These are phyloP conservation scores for Mortierella alpina DNA, from an alignment of 192 early-diverging fungal species.

Conservation along the genomic window DNA sequence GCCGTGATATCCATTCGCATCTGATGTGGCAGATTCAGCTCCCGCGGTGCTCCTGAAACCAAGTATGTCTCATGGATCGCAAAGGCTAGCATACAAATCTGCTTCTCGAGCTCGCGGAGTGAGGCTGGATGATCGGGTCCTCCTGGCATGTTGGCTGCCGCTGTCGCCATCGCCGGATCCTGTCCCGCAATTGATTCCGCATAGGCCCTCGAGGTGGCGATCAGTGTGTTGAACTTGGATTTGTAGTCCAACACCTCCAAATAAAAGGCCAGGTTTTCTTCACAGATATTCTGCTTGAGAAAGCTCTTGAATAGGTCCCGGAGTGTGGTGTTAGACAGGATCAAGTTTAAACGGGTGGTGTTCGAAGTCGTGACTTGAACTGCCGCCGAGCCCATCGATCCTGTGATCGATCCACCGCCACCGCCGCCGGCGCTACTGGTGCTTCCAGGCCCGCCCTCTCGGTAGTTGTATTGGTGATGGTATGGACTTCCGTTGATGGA, in stretches of 20 bases:
- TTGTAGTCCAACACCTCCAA: constrained; percentile 69
- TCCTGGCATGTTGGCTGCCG: not conserved
- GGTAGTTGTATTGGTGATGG: not conserved
- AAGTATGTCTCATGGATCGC: constrained; percentile 63
- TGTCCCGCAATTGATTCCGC: constrained; percentile 14
- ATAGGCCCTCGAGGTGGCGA: constrained; percentile 31
- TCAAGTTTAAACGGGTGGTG: constrained; percentile 64
- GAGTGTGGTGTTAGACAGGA: constrained; percentile 66
- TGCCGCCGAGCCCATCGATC: constrained; percentile 7
- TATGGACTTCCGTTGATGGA: constrained; percentile 1
- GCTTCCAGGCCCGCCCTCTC: constrained; percentile 7
- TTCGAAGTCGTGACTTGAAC: constrained; percentile 54
- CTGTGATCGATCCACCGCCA: not conserved
- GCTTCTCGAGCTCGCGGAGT: constrained; percentile 52
- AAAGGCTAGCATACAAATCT: constrained; percentile 63
- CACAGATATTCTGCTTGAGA: constrained; percentile 73
- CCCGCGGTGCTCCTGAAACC: constrained; percentile 54
- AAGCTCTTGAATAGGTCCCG: constrained; percentile 71
- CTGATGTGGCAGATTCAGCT: constrained; percentile 65
- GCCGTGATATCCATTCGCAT: constrained; percentile 59
- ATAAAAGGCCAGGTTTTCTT: constrained; percentile 79
- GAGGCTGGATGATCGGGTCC: constrained; percentile 20
- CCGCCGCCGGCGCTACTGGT: not conserved
- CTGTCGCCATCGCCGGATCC: not conserved
- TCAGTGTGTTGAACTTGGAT: constrained; percentile 28